Percentiles rank a stretch among this genome's conserved stretches.
These are phyloP conservation scores for Hypoxylon lienhwacheense DNA, from an alignment of 495 filamentous ascomycete species.

Conservation along the genomic window DNA sequence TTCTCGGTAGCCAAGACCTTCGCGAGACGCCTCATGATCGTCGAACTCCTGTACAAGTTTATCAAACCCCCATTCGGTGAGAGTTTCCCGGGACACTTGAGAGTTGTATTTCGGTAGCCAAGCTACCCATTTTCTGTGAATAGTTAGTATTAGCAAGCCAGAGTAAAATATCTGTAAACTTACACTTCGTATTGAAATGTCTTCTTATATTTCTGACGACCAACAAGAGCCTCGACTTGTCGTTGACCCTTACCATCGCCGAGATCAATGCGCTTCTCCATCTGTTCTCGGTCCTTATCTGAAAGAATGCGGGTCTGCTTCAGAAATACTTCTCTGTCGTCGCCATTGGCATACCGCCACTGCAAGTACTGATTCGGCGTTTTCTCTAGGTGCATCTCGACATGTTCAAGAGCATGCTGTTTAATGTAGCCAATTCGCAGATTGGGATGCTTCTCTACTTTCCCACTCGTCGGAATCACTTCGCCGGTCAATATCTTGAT, in stretches of 20 bases:
- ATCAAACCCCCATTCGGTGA: slow-evolving; percentile 78
- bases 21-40: slow-evolving; percentile 94
- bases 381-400: slow-evolving; percentile 99
- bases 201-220: slow-evolving; percentile 99
- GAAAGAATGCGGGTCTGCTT: slow-evolving; percentile 96
- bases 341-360: slow-evolving; percentile 96
- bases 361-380: slow-evolving; percentile 98
- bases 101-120: slow-evolving; percentile 91
- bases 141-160: background rate
- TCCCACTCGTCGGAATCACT: slow-evolving; percentile 79
- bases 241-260: slow-evolving; percentile 76
- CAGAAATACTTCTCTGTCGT: slow-evolving; percentile 94
- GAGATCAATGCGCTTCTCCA: slow-evolving; percentile 84
- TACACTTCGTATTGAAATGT: slow-evolving; percentile 97
- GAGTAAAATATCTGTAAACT: slow-evolving; percentile 35
- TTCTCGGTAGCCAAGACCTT: slow-evolving; percentile 92
- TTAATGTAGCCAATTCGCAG: slow-evolving; percentile 99
- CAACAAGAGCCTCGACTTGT: slow-evolving; percentile 85
- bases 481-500: slow-evolving; percentile 99
- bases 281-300: slow-evolving; percentile 79
- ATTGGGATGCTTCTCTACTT: slow-evolving; percentile 98
- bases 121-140: slow-evolving; percentile 74
- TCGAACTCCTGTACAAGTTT: slow-evolving; percentile 98
- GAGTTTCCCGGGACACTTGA: slow-evolving; percentile 89
- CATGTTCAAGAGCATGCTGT: slow-evolving; percentile 98